Conservation (phyloP, 108 stramenopile genomes). For the Aurantiochytrium sp. region DNA sequence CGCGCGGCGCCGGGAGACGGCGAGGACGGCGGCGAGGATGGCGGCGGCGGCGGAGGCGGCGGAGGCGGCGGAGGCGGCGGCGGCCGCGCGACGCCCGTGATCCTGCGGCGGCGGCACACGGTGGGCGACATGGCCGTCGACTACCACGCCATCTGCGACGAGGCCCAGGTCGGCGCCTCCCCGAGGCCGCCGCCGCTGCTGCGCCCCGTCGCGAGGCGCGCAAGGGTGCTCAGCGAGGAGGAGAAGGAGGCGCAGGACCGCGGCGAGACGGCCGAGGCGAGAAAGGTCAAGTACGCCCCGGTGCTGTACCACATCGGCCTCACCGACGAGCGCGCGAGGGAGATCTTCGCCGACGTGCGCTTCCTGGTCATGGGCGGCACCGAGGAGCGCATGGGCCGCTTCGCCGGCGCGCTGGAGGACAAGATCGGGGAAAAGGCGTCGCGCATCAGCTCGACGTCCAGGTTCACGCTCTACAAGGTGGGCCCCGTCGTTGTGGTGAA, state of each 20-base stretch:
- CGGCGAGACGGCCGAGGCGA: too few relatives aligned
- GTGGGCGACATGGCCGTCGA: background rate
- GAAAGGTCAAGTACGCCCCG: background rate
- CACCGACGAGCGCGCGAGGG: background rate
- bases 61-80: background rate
- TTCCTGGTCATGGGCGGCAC: conserved; percentile 3
- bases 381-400: conserved; percentile 17
- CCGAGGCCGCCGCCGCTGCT: background rate
- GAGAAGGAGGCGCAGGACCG: too few relatives aligned
- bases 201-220: background rate
- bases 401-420: background rate
- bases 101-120: background rate
- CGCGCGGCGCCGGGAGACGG: too few relatives aligned
- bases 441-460: background rate
- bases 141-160: background rate
- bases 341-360: background rate
- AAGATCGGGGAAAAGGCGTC: background rate
- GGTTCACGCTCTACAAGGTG: conserved; percentile 1
- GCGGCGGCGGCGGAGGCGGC: background rate
- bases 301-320: background rate
- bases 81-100: background rate
- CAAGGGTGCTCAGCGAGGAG: too few relatives aligned
- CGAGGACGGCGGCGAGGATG: too few relatives aligned
- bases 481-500: background rate
- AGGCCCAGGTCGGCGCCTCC: background rate